A percentile compares a stretch with the other conserved stretches of the same genome.
phyloP scores from a whole-genome alignment of 768 basidiomycete species.

The Cyathus striatus region DNA sequence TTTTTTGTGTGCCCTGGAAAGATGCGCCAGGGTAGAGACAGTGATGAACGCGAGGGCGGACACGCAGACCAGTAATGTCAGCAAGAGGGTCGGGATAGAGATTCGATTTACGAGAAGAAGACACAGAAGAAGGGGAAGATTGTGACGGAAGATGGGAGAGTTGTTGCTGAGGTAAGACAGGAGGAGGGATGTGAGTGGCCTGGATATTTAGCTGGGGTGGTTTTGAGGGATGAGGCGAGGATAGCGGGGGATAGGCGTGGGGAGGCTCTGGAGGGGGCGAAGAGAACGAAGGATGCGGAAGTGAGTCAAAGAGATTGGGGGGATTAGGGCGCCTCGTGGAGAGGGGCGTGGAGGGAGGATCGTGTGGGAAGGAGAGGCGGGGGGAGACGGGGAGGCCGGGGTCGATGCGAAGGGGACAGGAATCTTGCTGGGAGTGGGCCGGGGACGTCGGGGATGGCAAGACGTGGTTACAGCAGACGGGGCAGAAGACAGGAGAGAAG shows the following conservation, averaged over 20 bases:
- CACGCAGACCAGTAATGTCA: constrained; percentile 75
- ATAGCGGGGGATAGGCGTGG: constrained; percentile 12
- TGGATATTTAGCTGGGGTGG: constrained; percentile 15
- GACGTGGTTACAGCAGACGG: constrained; percentile 38
- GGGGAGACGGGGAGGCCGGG: constrained; percentile 16
- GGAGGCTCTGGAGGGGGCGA: constrained; percentile 2
- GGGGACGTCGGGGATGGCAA: constrained; percentile 9
- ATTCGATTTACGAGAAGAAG: constrained; percentile 5
- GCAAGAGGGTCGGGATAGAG: constrained; percentile 46
- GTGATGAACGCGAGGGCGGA: constrained; percentile 66
- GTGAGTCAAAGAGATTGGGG: constrained; percentile 1
- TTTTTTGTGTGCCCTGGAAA: constrained; percentile 91
- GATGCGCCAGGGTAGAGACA: constrained; percentile 85
- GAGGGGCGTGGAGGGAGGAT: constrained; percentile 16
- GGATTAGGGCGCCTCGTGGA: constrained; percentile 24
- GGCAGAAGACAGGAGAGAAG: constrained; percentile 19
- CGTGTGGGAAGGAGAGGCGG: constrained; percentile 13
- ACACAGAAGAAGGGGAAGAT: constrained; percentile 11
- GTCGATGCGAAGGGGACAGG: constrained; percentile 16
- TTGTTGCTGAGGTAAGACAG: constrained; percentile 9
- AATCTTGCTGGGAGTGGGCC: constrained; percentile 2
- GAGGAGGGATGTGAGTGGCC: constrained; percentile 12
- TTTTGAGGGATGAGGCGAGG: too few relatives aligned
- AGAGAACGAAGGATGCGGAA: constrained; percentile 3
- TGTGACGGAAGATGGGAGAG: constrained; percentile 1